phyloP scores from a whole-genome alignment of 1,139 yeast species.

The Sugiyamaella japonica region DNA sequence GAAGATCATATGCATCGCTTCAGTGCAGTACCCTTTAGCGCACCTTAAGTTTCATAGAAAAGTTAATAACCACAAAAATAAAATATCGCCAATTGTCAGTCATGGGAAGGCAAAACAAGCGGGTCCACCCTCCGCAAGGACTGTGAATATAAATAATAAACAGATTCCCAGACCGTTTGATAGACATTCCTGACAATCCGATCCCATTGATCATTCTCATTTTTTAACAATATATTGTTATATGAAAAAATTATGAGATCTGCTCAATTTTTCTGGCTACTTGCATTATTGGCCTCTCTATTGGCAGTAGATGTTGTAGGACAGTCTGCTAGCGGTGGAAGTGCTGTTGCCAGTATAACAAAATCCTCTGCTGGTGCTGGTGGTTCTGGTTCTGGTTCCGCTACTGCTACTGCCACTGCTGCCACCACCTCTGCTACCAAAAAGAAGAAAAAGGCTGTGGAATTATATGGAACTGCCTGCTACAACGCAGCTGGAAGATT shows the following conservation, averaged over 20 bases:
- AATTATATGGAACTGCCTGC: constrained; percentile 19
- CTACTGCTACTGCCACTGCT: neutral
- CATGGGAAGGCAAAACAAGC: neutral
- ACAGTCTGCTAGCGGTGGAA: neutral
- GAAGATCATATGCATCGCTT: neutral
- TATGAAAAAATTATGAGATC: neutral
- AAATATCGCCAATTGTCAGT: neutral
- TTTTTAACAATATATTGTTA: neutral
- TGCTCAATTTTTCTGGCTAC: constrained; percentile 1
- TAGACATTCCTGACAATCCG: neutral
- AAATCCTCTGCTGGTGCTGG: neutral
- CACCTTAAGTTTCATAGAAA: neutral
- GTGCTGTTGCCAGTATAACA: neutral
- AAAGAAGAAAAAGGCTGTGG: neutral
- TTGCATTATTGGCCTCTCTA: constrained; percentile 1
- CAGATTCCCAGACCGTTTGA: constrained; percentile 4
- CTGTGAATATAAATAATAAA: constrained; percentile 1
- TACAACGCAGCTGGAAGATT: constrained; percentile 14
- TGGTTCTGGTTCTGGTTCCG: neutral
- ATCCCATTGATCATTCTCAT: neutral
- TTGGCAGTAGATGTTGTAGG: neutral
- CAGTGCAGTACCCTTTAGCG: neutral
- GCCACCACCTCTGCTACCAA: neutral
- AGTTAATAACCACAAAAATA: neutral
- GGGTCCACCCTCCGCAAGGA: too few relatives aligned